Evolutionary conservation across 192 early-diverging fungal species (phyloP).

Genomic region (Backusella mclennaniae): DNA sequence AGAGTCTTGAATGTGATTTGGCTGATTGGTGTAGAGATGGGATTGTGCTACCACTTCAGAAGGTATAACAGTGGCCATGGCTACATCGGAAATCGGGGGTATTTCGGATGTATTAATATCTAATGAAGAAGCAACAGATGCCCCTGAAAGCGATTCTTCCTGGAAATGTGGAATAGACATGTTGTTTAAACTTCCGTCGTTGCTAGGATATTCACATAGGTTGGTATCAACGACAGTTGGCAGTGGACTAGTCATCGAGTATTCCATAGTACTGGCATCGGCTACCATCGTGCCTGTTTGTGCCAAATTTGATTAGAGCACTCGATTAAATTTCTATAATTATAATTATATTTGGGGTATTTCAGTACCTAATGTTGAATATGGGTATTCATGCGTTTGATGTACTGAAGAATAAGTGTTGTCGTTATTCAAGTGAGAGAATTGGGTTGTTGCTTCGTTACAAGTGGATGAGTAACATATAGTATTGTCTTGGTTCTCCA

Average conservation of each 20-base stretch:
- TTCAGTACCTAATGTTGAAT: neutral
- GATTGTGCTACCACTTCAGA: conserved; percentile 1
- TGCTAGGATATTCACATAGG: neutral
- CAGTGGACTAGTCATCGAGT: neutral
- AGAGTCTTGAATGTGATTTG: neutral
- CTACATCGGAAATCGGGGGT: neutral
- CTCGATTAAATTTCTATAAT: neutral
- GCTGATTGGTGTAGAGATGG: neutral
- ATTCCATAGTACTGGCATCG: neutral
- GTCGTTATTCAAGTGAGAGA: neutral
- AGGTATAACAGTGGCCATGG: neutral
- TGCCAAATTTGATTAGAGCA: neutral
- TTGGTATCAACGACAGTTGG: neutral
- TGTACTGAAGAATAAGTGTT: neutral
- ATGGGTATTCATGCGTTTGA: neutral
- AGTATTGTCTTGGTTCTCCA: neutral
- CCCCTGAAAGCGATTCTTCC: neutral
- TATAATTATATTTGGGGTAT: neutral
- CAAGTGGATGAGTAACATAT: neutral
- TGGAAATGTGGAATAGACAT: neutral
- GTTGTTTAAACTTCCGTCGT: neutral
- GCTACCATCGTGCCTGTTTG: neutral
- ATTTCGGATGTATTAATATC: neutral
- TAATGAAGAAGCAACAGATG: neutral
- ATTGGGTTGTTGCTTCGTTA: neutral